Base-by-base conservation (phyloP, 225 moss, liverwort and hornwort species). In the Pseudisothecium myosuroides region DNA sequence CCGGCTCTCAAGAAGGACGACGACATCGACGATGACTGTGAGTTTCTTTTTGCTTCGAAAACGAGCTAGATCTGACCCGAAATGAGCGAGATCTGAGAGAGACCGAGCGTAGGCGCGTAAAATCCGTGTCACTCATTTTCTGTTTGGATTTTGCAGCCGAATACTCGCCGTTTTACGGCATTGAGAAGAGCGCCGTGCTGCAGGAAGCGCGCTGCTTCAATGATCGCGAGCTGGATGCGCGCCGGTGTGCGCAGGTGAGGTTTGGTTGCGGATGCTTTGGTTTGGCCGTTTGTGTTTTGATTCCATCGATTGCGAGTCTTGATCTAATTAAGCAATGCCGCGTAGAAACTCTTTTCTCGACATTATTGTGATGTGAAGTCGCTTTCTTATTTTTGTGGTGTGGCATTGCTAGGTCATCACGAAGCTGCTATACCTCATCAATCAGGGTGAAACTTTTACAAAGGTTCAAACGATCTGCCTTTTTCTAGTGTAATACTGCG, bases 1-100 rank as follows among this genome's bases (percentile, higher is more conserved):
- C 98, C 94, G 77, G 89, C 94, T 37, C 95, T 94, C 89, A 98
- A 96, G 93, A 98, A 98, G 93, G 98, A 98, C 87, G 98, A 98
- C 87, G 98, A 98, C 89, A 90, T 94, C 77, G 98, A 98, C 74
- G 98, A 98, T 67, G 96, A 98, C 87, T 95, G 97, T 97, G 88
- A 91, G 86, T 85, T 37, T 49, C 39, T 21, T 68, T 54, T 86
- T 36, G 69, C 76, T 77, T 65, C 34, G 12, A 49, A 74, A 87
- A 83, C 59, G 91, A 55, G 73, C 55, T 76, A 67, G 90, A 86
- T 93, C 87, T 76, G 77, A 73, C 65, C 88, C 22, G 18, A 80
- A 73, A 81, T 63, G 90, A 88, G 86, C 88, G 84, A 91, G 89
- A 89, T 92, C 90, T 92, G 91, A 73, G 24, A 28, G 72, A 63